Percentiles rank a stretch among this genome's conserved stretches.
Evolutionary conservation across 164 flowering plant species (phyloP).

Genomic region (Aristolochia californica): DNA sequence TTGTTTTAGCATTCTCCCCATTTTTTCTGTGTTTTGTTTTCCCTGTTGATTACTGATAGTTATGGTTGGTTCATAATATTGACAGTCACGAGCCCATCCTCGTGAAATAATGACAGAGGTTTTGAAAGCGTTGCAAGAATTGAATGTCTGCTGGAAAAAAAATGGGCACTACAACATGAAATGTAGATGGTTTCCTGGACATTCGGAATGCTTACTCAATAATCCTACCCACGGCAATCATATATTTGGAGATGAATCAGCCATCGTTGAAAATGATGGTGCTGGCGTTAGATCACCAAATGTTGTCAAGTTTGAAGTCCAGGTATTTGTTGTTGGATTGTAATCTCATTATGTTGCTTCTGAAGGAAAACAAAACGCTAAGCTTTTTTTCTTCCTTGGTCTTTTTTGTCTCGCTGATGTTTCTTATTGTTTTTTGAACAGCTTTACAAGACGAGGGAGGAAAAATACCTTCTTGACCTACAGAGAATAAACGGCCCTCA

Average conservation of each 20-base stretch:
- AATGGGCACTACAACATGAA: slow-evolving; percentile 92
- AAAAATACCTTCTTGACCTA: slow-evolving; percentile 20
- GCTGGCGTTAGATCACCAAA: slow-evolving; percentile 22
- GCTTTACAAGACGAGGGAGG: slow-evolving; percentile 24
- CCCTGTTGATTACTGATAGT: background rate
- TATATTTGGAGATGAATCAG: slow-evolving; percentile 45
- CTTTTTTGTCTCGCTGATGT: background rate
- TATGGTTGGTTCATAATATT: slow-evolving; percentile 1
- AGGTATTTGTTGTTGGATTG: slow-evolving; percentile 33
- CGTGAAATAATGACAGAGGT: slow-evolving; percentile 88
- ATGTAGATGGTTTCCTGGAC: slow-evolving; percentile 52
- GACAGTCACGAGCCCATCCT: slow-evolving; percentile 85
- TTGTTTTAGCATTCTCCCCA: background rate
- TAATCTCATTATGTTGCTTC: background rate
- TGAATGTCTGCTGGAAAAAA: slow-evolving; percentile 85
- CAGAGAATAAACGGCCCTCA: slow-evolving; percentile 20
- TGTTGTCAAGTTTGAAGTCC: slow-evolving; percentile 85
- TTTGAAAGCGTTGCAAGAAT: slow-evolving; percentile 66
- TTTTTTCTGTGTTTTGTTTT: background rate
- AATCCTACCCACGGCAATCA: slow-evolving; percentile 30
- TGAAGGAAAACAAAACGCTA: too few species aligned
- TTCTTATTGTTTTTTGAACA: slow-evolving; percentile 2
- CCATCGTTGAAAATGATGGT: slow-evolving; percentile 47
- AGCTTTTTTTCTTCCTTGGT: background rate
- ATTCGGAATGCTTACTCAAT: slow-evolving; percentile 28